Evolutionary conservation across 2,329 filamentous ascomycete genomes (phyloP).

Genomic region (Ascocoryne sarcoides): DNA sequence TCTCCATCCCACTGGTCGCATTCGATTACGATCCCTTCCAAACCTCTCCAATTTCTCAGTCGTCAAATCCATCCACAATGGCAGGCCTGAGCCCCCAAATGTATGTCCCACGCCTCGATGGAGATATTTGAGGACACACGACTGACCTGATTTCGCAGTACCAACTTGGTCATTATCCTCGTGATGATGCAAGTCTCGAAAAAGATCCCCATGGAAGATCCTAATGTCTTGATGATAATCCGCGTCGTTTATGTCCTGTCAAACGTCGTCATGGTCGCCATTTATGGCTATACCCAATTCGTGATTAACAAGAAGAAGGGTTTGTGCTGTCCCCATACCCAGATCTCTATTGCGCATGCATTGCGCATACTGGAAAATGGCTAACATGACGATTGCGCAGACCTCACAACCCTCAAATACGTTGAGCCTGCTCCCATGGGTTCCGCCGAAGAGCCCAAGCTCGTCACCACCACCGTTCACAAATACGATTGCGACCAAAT

Average conservation of each 20-base stretch:
- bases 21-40: too few species aligned
- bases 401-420: constrained; percentile 96
- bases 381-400: constrained; percentile 38
- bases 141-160: constrained; percentile 41
- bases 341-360: too few species aligned
- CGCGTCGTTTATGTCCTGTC: constrained; percentile 52
- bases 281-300: constrained; percentile 79
- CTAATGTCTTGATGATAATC: constrained; percentile 54
- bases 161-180: constrained; percentile 87
- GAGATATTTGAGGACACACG: not conserved
- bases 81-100: constrained; percentile 39
- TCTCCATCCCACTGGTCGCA: too few species aligned
- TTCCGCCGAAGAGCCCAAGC: constrained; percentile 87
- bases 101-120: constrained; percentile 34
- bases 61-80: not conserved
- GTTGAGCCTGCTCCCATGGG: constrained; percentile 93
- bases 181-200: constrained; percentile 98
- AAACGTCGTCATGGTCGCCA: constrained; percentile 71
- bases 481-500: constrained; percentile 89
- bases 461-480: constrained; percentile 91
- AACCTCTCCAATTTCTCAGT: too few species aligned
- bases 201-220: constrained; percentile 87
- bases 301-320: constrained; percentile 97
- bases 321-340: too few species aligned
- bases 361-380: not conserved